phyloP scores from a whole-genome alignment of 2,329 filamentous ascomycete species.

The Pseudomassariella vexata region DNA sequence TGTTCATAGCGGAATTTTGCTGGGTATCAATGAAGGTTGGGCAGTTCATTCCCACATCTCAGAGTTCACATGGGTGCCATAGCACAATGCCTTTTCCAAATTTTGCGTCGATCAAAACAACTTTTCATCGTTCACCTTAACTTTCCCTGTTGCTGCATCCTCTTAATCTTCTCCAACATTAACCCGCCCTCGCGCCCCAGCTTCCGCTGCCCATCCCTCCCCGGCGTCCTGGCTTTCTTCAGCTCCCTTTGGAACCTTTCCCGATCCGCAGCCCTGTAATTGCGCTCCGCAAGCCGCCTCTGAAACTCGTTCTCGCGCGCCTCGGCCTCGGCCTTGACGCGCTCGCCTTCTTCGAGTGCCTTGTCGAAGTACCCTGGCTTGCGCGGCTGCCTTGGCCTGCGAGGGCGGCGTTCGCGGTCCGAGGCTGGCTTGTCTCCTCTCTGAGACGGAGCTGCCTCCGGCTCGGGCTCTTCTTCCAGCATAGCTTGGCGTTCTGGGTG shows the following conservation, averaged over 20 bases:
- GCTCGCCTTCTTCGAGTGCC: constrained; percentile 46
- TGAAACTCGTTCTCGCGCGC: constrained; percentile 33
- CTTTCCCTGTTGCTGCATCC: constrained; percentile 49
- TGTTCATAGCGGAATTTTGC: too few species aligned
- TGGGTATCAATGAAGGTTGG: too few species aligned
- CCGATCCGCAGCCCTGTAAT: constrained; percentile 59
- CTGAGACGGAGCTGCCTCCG: constrained; percentile 3
- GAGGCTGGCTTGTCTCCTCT: too few species aligned
- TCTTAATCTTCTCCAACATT: constrained; percentile 72
- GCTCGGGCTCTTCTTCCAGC: constrained; percentile 20
- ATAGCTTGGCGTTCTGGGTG: constrained; percentile 37
- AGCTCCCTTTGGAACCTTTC: constrained; percentile 60
- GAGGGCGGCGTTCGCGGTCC: constrained; percentile 15
- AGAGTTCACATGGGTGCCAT: too few species aligned
- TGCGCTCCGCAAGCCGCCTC: constrained; percentile 55
- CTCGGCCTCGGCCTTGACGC: constrained; percentile 35
- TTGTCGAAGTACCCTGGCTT: constrained; percentile 59
- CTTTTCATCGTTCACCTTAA: constrained; percentile 3
- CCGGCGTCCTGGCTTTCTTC: constrained; percentile 65
- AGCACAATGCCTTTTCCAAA: too few species aligned
- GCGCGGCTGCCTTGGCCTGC: constrained; percentile 36
- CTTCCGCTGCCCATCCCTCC: constrained; percentile 69
- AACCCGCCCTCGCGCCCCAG: constrained; percentile 75
- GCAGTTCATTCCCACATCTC: too few species aligned
- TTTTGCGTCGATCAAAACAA: not conserved